A percentile compares a stretch with the other conserved stretches of the same genome.
Evolutionary conservation across 257 asterid species (phyloP).

Genomic region (Solanum okadae): DNA sequence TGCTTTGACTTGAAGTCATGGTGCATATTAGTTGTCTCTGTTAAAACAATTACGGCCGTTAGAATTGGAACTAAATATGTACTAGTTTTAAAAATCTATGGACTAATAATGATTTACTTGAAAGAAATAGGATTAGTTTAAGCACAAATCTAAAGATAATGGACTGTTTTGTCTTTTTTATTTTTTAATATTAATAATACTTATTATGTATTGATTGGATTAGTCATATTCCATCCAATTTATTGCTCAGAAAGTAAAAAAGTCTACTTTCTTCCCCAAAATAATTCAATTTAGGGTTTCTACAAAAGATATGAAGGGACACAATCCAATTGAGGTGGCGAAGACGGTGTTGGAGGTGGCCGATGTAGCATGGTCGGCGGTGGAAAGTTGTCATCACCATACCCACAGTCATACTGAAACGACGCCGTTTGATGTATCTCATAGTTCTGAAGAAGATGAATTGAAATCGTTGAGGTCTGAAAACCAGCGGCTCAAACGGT

Average conservation of each 20-base stretch:
- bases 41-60: background rate
- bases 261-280: background rate
- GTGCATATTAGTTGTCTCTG: background rate
- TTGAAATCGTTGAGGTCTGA: constrained; percentile 48
- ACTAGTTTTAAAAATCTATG: background rate
- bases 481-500: constrained; percentile 52
- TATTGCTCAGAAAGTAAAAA: background rate
- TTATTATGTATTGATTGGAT: background rate
- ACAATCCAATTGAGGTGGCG: constrained; percentile 53
- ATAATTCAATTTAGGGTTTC: background rate
- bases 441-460: constrained; percentile 12
- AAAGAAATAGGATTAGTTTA: background rate
- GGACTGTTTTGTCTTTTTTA: background rate
- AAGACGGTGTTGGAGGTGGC: constrained; percentile 93
- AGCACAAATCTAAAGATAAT: background rate
- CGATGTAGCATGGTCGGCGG: constrained; percentile 82
- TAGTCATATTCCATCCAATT: background rate
- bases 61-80: background rate
- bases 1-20: background rate
- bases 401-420: constrained; percentile 21
- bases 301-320: constrained; percentile 9
- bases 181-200: background rate
- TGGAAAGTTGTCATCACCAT: constrained; percentile 55
- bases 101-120: background rate
- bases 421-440: background rate